Conservation (phyloP, 208 protist genomes). For the Leishmania aethiopica region DNA sequence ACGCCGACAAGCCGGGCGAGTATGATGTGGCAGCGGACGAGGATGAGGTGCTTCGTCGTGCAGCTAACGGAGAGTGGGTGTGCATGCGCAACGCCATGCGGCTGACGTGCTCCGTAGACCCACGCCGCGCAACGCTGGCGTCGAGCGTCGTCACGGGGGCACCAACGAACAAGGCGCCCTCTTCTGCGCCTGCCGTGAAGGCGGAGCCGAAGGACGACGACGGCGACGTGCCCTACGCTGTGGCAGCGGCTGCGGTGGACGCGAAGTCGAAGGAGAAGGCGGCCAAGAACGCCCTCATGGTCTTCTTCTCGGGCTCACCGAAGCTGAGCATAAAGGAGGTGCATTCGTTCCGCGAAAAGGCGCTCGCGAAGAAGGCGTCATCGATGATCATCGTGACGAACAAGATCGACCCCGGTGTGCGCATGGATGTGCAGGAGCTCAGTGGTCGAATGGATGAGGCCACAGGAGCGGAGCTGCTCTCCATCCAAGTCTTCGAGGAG, state of each 20-base stretch:
- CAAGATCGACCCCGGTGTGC: constrained; percentile 55
- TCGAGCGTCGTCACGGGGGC: neutral
- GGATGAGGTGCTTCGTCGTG: constrained; percentile 33
- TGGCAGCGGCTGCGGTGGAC: neutral
- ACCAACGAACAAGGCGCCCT: neutral
- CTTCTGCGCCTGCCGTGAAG: constrained; percentile 7
- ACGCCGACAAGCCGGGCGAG: neutral
- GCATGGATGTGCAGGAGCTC: constrained; percentile 62
- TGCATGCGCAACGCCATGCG: constrained; percentile 72
- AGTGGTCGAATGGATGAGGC: constrained; percentile 51
- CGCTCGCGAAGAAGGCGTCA: constrained; percentile 52
- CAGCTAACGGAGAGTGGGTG: constrained; percentile 39
- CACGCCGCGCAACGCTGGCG: neutral
- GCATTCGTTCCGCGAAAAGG: constrained; percentile 62
- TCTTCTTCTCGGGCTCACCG: constrained; percentile 61
- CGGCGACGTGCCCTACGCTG: neutral
- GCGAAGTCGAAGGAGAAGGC: constrained; percentile 18
- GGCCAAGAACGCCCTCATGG: constrained; percentile 40
- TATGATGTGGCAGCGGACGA: constrained; percentile 24
- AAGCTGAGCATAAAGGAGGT: constrained; percentile 61
- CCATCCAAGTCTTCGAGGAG: constrained; percentile 95
- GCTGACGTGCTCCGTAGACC: constrained; percentile 41
- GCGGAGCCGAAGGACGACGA: constrained; percentile 8
- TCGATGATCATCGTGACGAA: constrained; percentile 65
- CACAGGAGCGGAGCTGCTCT: constrained; percentile 49